Percentiles rank a stretch among this genome's conserved stretches.
Conservation (phyloP, 2,329 filamentous ascomycete genomes). For the Phyllosticta ampelicida region DNA sequence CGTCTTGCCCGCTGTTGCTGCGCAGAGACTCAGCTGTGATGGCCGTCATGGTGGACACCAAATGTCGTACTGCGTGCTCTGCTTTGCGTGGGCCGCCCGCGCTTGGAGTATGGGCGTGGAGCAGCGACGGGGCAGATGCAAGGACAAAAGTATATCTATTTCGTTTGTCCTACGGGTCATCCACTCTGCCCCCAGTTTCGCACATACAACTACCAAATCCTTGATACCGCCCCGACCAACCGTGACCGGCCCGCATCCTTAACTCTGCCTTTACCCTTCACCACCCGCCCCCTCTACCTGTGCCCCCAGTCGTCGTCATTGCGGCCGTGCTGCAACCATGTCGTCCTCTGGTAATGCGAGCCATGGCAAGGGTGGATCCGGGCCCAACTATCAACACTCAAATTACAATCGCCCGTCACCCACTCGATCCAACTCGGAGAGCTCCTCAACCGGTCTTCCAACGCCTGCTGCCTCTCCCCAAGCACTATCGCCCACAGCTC, state of each 20-base stretch:
- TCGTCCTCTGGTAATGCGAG: not conserved
- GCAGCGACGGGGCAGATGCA: constrained; percentile 8
- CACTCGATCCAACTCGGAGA: not conserved
- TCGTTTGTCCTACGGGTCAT: constrained; percentile 7
- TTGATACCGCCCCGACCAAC: not conserved
- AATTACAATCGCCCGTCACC: not conserved
- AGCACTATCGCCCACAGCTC: not conserved
- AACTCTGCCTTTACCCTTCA: not conserved
- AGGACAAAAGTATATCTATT: constrained; percentile 10
- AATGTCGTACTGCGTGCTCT: constrained; percentile 7
- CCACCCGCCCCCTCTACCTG: constrained; percentile 2
- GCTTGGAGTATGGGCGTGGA: constrained; percentile 1
- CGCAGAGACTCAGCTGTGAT: not conserved
- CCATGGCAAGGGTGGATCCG: not conserved
- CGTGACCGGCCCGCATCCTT: not conserved
- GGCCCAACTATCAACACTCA: not conserved
- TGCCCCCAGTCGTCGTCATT: not conserved
- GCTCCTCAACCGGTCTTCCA: constrained; percentile 4
- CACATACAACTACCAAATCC: constrained; percentile 3
- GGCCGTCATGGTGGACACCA: not conserved
- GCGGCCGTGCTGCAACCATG: not conserved
- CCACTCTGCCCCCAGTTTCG: constrained; percentile 5
- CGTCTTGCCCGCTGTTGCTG: not conserved
- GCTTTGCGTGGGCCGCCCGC: constrained; percentile 6
- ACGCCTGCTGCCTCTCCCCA: constrained; percentile 9